phyloP scores from a whole-genome alignment of 495 filamentous ascomycete species.

The Copromyces sp. region DNA sequence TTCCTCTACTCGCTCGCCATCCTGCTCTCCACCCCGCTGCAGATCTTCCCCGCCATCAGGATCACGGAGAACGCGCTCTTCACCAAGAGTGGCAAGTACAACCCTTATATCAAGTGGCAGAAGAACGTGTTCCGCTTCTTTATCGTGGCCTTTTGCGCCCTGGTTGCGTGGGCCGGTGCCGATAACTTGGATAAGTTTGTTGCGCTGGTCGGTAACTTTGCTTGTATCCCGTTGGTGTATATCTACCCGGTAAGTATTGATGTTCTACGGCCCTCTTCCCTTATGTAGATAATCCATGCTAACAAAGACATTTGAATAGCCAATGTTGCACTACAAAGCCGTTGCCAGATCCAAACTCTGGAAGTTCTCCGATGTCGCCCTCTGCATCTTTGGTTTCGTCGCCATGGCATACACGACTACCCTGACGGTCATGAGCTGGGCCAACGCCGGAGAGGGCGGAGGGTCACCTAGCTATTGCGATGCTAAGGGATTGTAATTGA shows the following conservation, averaged over 20 bases:
- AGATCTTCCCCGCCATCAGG: constrained; percentile 93
- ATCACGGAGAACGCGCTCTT: constrained; percentile 56
- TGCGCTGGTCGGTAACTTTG: constrained; percentile 88
- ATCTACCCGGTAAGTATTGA: constrained; percentile 74
- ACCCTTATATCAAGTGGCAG: constrained; percentile 94
- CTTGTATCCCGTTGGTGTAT: constrained; percentile 93
- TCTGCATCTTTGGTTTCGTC: constrained; percentile 70
- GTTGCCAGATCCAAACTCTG: constrained; percentile 57
- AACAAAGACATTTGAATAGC: constrained; percentile 37
- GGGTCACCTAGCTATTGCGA: constrained; percentile 42
- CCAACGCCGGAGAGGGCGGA: constrained; percentile 29
- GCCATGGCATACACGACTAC: constrained; percentile 86
- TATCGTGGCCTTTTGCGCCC: constrained; percentile 72
- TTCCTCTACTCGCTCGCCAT: constrained; percentile 94
- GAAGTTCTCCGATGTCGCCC: constrained; percentile 56
- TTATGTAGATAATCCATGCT: constrained; percentile 5
- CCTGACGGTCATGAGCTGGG: constrained; percentile 78
- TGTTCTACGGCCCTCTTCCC: constrained; percentile 7
- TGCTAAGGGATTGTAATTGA: constrained; percentile 11
- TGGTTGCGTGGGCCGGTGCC: constrained; percentile 85
- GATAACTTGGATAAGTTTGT: constrained; percentile 96
- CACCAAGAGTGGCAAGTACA: constrained; percentile 83
- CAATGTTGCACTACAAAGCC: constrained; percentile 75
- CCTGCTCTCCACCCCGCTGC: constrained; percentile 82
- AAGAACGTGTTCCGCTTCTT: constrained; percentile 95